Conservation (phyloP, 345 rosid species). For the Noccaea caerulescens region DNA sequence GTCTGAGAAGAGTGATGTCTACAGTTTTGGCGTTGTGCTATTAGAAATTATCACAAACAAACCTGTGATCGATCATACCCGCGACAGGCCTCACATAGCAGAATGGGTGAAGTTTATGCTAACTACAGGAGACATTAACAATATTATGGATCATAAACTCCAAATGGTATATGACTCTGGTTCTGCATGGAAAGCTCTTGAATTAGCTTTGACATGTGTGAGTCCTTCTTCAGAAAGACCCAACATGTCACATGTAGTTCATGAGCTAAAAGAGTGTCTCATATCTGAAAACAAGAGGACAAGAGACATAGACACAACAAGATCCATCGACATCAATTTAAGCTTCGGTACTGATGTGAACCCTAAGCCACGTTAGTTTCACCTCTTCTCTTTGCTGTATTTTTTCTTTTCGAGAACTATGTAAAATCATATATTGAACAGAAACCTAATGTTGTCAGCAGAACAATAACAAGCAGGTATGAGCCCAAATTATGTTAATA, state of each 20-base stretch:
- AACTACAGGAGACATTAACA: slow-evolving; percentile 48
- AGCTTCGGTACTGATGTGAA: slow-evolving; percentile 31
- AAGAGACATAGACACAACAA: neutral
- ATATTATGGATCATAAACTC: slow-evolving; percentile 51
- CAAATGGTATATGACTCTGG: slow-evolving; percentile 38
- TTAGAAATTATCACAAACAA: slow-evolving; percentile 47
- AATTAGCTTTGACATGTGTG: slow-evolving; percentile 52
- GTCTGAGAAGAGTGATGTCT: slow-evolving; percentile 50
- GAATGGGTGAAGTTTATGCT: slow-evolving; percentile 49
- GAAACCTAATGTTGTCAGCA: neutral
- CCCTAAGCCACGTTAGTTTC: slow-evolving; percentile 43
- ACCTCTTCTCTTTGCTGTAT: slow-evolving; percentile 9
- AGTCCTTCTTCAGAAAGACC: slow-evolving; percentile 47
- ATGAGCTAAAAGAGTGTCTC: slow-evolving; percentile 49
- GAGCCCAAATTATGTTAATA: neutral
- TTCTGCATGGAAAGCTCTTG: slow-evolving; percentile 56
- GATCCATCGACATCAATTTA: slow-evolving; percentile 19
- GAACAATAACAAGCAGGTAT: slow-evolving; percentile 11
- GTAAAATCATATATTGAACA: neutral
- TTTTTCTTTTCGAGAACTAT: neutral
- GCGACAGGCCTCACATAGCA: slow-evolving; percentile 33
- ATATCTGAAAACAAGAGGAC: slow-evolving; percentile 34
- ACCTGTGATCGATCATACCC: slow-evolving; percentile 25
- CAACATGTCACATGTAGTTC: slow-evolving; percentile 44
- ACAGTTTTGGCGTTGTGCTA: slow-evolving; percentile 52